A percentile compares a stretch with the other conserved stretches of the same genome.
Conservation (phyloP, 352 stramenopile species). For the Pythium volutum region DNA sequence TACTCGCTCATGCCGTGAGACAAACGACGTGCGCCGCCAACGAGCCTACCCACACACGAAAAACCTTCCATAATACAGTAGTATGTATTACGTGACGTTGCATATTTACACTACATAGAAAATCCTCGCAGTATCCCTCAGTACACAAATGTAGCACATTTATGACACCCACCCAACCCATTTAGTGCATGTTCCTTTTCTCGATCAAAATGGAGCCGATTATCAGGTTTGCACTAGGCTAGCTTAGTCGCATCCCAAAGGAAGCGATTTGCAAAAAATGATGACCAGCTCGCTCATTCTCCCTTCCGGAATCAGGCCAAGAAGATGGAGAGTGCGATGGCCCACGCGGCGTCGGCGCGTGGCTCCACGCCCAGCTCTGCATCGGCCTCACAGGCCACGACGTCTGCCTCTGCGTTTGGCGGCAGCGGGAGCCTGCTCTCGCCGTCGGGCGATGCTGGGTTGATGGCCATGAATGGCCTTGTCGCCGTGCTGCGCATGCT, state of each 20-base stretch:
- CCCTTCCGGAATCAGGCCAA: not conserved
- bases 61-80: too few species aligned
- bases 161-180: too few species aligned
- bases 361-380: slow-evolving; percentile 3
- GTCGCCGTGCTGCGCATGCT: slow-evolving; percentile 60
- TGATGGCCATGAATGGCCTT: slow-evolving; percentile 29
- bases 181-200: too few species aligned
- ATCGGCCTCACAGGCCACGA: slow-evolving; percentile 6
- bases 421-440: slow-evolving; percentile 4
- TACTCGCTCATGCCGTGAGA: too few species aligned
- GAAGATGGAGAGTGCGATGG: slow-evolving; percentile 5
- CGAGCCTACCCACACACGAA: too few species aligned
- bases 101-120: too few species aligned
- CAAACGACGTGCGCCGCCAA: too few species aligned
- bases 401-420: not conserved
- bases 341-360: slow-evolving; percentile 9
- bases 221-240: not conserved
- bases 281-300: not conserved
- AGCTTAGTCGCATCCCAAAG: not conserved
- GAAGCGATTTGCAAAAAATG: not conserved
- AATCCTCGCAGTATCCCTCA: too few species aligned
- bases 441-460: slow-evolving; percentile 6
- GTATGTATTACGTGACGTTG: too few species aligned
- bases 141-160: too few species aligned
- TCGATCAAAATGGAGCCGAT: not conserved